Evolutionary conservation across 768 basidiomycete species (phyloP).

Genomic region (Suillus subaureus): DNA sequence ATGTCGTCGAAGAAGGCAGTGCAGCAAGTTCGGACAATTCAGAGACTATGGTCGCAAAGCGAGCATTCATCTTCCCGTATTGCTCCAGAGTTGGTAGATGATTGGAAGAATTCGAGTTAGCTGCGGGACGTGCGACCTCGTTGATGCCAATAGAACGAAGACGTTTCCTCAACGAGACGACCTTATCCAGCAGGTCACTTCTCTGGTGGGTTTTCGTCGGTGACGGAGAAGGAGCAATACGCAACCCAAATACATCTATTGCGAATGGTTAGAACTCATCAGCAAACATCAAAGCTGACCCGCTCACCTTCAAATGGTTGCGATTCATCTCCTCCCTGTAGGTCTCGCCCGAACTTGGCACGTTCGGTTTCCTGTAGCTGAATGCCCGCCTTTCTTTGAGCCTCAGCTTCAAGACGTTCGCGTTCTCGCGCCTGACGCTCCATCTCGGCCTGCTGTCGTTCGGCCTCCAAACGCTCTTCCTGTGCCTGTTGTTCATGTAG

Average conservation of each 20-base stretch:
- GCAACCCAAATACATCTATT: constrained; percentile 61
- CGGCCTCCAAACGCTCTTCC: constrained; percentile 14
- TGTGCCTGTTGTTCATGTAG: not conserved
- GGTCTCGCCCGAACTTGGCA: constrained; percentile 1
- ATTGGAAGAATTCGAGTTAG: constrained; percentile 34
- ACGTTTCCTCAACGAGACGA: constrained; percentile 58
- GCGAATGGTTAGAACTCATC: constrained; percentile 7
- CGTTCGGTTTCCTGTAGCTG: too few species aligned
- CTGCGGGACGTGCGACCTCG: constrained; percentile 47
- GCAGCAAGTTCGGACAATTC: constrained; percentile 49
- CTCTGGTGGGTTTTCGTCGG: constrained; percentile 41
- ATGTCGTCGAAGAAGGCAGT: constrained; percentile 47
- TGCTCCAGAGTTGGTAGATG: constrained; percentile 55
- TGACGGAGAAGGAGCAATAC: constrained; percentile 37
- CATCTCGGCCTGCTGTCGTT: constrained; percentile 9
- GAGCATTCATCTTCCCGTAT: constrained; percentile 46
- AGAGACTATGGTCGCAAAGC: constrained; percentile 46
- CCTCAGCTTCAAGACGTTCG: constrained; percentile 8
- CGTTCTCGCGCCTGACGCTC: constrained; percentile 11
- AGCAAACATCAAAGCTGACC: not conserved
- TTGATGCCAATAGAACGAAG: constrained; percentile 65
- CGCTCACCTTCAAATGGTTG: constrained; percentile 23
- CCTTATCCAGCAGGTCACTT: constrained; percentile 47
- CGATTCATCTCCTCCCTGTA: constrained; percentile 2
- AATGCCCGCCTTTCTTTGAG: not conserved